Evolutionary conservation across 768 basidiomycete genomes (phyloP), one percentile per base, ranked within the genome.

Genomic region (Russula dissimulans): DNA sequence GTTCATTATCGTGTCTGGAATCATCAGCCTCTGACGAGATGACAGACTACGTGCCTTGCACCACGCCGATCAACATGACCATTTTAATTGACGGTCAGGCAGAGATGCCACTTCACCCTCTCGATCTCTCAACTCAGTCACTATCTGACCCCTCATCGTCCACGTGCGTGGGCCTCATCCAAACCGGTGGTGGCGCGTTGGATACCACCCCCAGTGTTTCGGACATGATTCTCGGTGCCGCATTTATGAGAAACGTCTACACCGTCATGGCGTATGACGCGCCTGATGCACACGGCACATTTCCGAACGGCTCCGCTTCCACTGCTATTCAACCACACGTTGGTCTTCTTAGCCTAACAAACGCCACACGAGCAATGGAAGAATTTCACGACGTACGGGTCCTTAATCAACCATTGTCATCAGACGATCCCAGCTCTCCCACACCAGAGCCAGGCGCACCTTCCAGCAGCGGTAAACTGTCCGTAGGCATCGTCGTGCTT

Each of bases 141-240:
- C 68, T 72, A 0, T 65, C 71, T 9, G 74, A 77, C 56, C 76
- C 79, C 29, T 67, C 70, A 10, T 72, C 80, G 6, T 70, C 74
- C 6, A 69, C 65, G 64, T 91, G 89, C 72, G 71, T 79, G 1
- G 89, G 89, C 17, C 71, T 87, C 48, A 86, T 91, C 64, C 88
- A 90, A 67, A 69, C 81, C 29, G 78, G 76, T 15, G 77, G 80
- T 44, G 61, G 71, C 10, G 65, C 71, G 14, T 76, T 87, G 47
- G 65, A 71, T 11, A 68, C 66, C 3, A 64, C 76, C 0, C 58
- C 65, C 15, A 70, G 74, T 14, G 72, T 81, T 17, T 32, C 56
- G 2, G 89, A 91, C 69, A 84, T 91, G 73, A 76, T 91, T 59
- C 82, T 91, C 42, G 89, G 88, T 43, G 85, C 89, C 0, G 83